Base-by-base conservation (phyloP, 306 rosid species). In the Begonia loranthoides region DNA sequence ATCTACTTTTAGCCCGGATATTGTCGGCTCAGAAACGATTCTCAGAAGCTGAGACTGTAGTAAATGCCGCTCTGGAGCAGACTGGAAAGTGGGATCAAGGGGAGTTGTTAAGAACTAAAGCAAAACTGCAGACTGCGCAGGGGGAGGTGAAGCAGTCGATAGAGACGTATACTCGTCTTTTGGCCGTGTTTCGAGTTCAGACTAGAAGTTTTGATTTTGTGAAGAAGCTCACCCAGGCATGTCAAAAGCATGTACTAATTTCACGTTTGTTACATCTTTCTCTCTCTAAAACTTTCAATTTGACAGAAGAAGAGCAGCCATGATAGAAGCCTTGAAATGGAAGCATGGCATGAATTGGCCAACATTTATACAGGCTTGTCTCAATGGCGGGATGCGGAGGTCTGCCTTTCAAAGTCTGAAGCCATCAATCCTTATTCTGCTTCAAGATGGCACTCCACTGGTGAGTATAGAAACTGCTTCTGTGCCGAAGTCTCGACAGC, bases 81-180 rank as follows among this genome's bases (percentile, higher is more conserved):
- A 73, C 90, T 19, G 97, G 89, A 51, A 81, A 70, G 66, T 82
- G 84, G 95, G 93, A 89, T 50, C 97, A 84, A 59, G 97, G 93
- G 61, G 93, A 79, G 45, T 67, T 89, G 50, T 72, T 84, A 59
- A 76, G 74, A 59, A 81, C 89, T 28, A 89, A 82, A 71, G 97
- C 97, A 54, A 89, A 82, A 61, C 77, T 89, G 44, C 87, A 70
- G 61, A 75, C 79, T 22, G 93, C 93, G 4, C 95, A 89, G 52
- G 93, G 81, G 59, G 81, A 59, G 63, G 56, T 84, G 40, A 81
- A 79, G 75, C 73, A 65, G 45, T 84, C 93, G 38, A 63, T 77
- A 58, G 74, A 79, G 57, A 84, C 93, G 4, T 84, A 79, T 46
- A 82, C 79, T 54, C 82, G 67, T 66, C 77, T 89, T 64, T 87